Base-by-base conservation (phyloP, 306 rosid species). In the Carpinus fangiana region DNA sequence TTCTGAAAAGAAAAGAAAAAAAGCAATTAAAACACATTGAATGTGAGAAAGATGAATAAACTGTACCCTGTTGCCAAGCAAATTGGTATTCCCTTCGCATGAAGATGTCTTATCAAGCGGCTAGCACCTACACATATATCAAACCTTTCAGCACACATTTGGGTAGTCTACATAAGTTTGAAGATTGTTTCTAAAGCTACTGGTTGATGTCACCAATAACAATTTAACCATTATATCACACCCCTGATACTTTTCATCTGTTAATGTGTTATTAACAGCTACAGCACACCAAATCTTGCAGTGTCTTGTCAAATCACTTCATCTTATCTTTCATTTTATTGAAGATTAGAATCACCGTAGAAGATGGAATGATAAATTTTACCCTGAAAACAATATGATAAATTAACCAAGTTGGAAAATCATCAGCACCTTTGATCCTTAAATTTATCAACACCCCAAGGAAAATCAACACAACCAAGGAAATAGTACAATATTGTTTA, bases 1-100 rank as follows among this genome's bases (percentile, higher is more conserved):
- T 78, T 51, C 68, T 34, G 8, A 34, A 72, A 76, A 5, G 5
- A 41, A 4, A 38, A 57, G 17, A 11, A 67, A 60, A 70, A 72
- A 11, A 20, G 6, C 21, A 60, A 26, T 38, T 36, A 10, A 66
- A 67, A 67, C 72, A 10, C 41, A 16, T 41, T 9, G 17, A 41
- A 18, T 41, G 18, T 38, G 8, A 18, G 52, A 12, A 55, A 74
- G 75, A 72, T 72, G 65, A 46, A 16, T 76, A 66, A 83, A 78
- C 60, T 61, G 14, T 87, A 89, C 99, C 99, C 97, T 10, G 99
- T 89, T 57, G 98, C 99, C 88, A 95, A 66, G 61, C 84, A 78
- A 66, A 93, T 87, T 36, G 97, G 93, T 70, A 95, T 74, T 81
- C 98, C 91, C 77, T 90, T 91, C 57, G 88, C 88, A 83, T 93